These are phyloP conservation scores for Colletotrichum salicis DNA, from an alignment of 2,329 filamentous ascomycete genomes.

Conservation along the genomic window DNA sequence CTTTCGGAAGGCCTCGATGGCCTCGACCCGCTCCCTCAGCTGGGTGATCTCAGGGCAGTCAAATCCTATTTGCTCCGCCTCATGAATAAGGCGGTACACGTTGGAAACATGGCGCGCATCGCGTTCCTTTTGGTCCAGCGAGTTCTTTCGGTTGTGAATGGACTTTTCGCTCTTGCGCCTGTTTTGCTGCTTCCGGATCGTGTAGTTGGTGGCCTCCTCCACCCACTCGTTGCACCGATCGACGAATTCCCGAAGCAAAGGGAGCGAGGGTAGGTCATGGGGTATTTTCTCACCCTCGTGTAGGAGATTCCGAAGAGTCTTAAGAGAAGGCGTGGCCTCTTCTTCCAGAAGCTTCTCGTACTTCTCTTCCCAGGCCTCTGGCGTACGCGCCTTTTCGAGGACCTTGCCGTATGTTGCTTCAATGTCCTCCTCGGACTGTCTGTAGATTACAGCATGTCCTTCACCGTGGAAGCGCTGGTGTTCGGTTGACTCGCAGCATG, in stretches of 20 bases:
- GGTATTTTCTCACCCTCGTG: constrained; percentile 97
- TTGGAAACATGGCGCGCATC: constrained; percentile 91
- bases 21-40: constrained; percentile 84
- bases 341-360: constrained; percentile 86
- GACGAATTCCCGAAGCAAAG: constrained; percentile 87
- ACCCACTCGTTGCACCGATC: constrained; percentile 98
- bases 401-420: constrained; percentile 77
- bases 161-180: constrained; percentile 93
- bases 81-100: constrained; percentile 83
- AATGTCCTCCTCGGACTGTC: constrained; percentile 79
- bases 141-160: constrained; percentile 74
- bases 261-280: constrained; percentile 84
- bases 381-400: constrained; percentile 84
- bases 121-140: constrained; percentile 80
- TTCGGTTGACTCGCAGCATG: constrained; percentile 80
- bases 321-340: constrained; percentile 85
- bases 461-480: constrained; percentile 74
- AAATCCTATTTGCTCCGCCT: constrained; percentile 89
- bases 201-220: constrained; percentile 95
- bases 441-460: constrained; percentile 80
- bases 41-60: constrained; percentile 91
- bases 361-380: constrained; percentile 91
- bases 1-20: constrained; percentile 85
- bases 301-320: constrained; percentile 83
- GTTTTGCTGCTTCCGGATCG: constrained; percentile 96